Evolutionary conservation across 2,329 filamentous ascomycete genomes (phyloP).

Genomic region (Fusarium goolgardi): DNA sequence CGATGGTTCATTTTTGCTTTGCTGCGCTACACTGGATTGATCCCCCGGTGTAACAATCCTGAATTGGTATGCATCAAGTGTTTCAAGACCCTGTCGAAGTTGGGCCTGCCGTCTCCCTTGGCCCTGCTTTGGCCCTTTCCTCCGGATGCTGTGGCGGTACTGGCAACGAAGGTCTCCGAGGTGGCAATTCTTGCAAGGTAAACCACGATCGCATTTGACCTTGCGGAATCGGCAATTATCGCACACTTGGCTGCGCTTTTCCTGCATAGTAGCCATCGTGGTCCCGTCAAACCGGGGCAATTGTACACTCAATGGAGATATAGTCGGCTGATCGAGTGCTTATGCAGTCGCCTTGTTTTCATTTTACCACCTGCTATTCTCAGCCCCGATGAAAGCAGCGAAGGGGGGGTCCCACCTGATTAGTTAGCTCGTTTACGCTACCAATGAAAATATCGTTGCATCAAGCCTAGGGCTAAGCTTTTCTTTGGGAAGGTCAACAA

Average conservation of each 20-base stretch:
- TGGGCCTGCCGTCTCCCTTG: constrained; percentile 47
- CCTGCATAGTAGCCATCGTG: constrained; percentile 21
- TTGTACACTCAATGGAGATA: constrained; percentile 28
- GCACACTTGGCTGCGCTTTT: constrained; percentile 43
- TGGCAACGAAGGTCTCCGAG: constrained; percentile 45
- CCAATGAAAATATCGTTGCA: constrained; percentile 2
- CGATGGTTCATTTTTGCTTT: neutral
- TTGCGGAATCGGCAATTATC: constrained; percentile 51
- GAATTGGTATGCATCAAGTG: constrained; percentile 25
- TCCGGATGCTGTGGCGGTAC: constrained; percentile 48
- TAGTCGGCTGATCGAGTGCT: constrained; percentile 17
- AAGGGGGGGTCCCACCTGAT: constrained; percentile 16
- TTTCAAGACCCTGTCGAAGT: constrained; percentile 43
- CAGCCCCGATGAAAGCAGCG: constrained; percentile 24
- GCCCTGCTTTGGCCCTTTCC: constrained; percentile 48
- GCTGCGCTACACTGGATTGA: neutral
- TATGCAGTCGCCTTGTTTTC: neutral
- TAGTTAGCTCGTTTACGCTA: neutral
- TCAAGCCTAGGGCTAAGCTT: constrained; percentile 3
- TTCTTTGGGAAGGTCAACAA: neutral
- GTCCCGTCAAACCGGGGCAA: neutral
- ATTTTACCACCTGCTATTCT: constrained; percentile 7
- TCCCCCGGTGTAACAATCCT: constrained; percentile 39
- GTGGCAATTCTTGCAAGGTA: constrained; percentile 48
- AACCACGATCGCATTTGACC: constrained; percentile 50